phyloP scores from a whole-genome alignment of 2,329 filamentous ascomycete genomes.

The Xylariaceae sp. region DNA sequence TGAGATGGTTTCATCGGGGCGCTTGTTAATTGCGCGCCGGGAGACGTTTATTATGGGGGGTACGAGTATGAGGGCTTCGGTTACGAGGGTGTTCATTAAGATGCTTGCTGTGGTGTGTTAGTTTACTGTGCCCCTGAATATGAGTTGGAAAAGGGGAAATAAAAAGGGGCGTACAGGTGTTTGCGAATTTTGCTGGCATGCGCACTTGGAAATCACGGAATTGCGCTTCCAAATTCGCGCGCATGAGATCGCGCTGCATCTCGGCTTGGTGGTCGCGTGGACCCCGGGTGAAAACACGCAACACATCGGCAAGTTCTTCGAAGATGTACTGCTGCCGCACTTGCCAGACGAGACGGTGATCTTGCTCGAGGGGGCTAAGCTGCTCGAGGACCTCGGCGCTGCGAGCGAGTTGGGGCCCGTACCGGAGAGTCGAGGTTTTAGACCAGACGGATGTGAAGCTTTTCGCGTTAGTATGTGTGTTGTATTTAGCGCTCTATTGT shows the following conservation, averaged over 20 bases:
- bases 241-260: constrained; percentile 41
- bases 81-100: constrained; percentile 34
- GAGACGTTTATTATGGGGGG: constrained; percentile 33
- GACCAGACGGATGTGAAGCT: constrained; percentile 40
- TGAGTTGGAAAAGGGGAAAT: not conserved
- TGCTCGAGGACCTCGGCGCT: constrained; percentile 43
- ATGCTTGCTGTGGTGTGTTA: constrained; percentile 28
- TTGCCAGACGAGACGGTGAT: constrained; percentile 41
- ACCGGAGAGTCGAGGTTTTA: constrained; percentile 32
- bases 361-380: constrained; percentile 35
- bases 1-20: constrained; percentile 19
- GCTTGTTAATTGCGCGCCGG: not conserved
- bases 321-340: constrained; percentile 37
- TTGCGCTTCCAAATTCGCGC: constrained; percentile 45
- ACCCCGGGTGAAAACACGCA: constrained; percentile 24
- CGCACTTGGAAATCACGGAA: constrained; percentile 37
- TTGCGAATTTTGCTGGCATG: constrained; percentile 33
- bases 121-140: not conserved
- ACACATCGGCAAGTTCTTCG: constrained; percentile 35
- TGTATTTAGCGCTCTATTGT: not conserved
- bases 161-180: constrained; percentile 20
- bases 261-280: constrained; percentile 28
- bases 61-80: constrained; percentile 38
- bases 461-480: not conserved
- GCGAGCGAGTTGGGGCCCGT: constrained; percentile 39